phyloP scores from a whole-genome alignment of 345 rosid species.

The Eucalyptus sp. region DNA sequence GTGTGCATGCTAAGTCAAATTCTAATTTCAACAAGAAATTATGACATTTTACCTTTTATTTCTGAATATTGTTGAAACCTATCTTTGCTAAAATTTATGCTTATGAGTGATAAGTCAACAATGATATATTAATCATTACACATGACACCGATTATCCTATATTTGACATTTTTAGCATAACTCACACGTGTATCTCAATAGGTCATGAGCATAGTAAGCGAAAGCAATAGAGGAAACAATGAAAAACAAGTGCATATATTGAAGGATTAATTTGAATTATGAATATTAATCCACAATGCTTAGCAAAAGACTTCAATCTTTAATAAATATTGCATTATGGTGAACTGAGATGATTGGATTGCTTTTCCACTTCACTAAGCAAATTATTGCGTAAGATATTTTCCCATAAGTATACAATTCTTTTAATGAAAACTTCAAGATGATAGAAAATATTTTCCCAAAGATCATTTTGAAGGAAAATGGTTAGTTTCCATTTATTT shows the following conservation, averaged over 20 bases:
- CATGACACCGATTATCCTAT: fast-evolving
- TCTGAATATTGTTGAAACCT: too few species aligned
- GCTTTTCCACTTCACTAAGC: neutral
- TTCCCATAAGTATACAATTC: too few species aligned
- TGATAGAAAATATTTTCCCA: neutral
- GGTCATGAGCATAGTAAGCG: neutral
- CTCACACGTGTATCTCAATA: neutral
- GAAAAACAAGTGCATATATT: neutral
- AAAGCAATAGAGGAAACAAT: neutral
- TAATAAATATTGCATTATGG: neutral
- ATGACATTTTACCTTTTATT: too few species aligned
- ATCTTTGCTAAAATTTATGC: too few species aligned
- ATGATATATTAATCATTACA: neutral
- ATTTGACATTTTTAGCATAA: too few species aligned
- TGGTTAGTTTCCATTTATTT: too few species aligned
- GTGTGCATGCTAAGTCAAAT: too few species aligned
- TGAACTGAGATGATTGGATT: neutral
- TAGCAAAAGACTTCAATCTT: neutral
- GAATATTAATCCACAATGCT: neutral
- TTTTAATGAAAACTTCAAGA: neutral
- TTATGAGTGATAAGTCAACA: neutral
- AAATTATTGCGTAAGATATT: too few species aligned
- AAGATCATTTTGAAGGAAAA: too few species aligned
- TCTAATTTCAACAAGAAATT: too few species aligned
- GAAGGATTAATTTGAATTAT: neutral